Conservation (phyloP, 2,329 filamentous ascomycete species). For the Cytospora chrysosperma region DNA sequence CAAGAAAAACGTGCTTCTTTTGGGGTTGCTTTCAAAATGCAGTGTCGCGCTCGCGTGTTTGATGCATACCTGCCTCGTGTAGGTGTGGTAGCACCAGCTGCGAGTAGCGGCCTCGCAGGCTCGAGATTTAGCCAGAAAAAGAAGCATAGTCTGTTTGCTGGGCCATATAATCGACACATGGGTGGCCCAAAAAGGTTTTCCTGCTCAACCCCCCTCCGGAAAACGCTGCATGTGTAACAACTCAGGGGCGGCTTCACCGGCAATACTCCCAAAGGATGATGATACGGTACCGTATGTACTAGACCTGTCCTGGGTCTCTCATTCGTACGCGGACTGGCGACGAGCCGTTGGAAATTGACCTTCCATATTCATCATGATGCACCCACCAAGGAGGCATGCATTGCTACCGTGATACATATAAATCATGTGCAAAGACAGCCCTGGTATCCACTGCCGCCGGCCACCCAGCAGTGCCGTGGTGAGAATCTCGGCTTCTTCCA, state of each 20-base stretch:
- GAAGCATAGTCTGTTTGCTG: neutral
- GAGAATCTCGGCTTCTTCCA: neutral
- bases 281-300: too few species aligned
- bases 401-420: too few species aligned
- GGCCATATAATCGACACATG: neutral
- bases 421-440: too few species aligned
- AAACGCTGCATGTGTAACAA: too few species aligned
- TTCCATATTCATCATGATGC: neutral
- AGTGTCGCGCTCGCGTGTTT: too few species aligned
- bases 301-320: neutral
- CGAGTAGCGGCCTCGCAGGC: too few species aligned
- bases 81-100: too few species aligned
- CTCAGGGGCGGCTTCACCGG: neutral
- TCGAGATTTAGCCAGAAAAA: too few species aligned
- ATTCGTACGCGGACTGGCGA: neutral
- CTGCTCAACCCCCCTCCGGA: neutral
- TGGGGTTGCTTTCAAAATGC: too few species aligned
- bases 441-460: too few species aligned
- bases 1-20: neutral
- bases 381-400: neutral
- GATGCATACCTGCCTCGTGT: too few species aligned
- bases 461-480: neutral
- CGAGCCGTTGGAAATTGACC: neutral
- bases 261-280: neutral
- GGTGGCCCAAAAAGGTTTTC: neutral